A percentile compares a stretch with the other conserved stretches of the same genome.
These are phyloP conservation scores for Aegilops umbellulata DNA, from an alignment of 176 grass and related monocot species.

Conservation along the genomic window DNA sequence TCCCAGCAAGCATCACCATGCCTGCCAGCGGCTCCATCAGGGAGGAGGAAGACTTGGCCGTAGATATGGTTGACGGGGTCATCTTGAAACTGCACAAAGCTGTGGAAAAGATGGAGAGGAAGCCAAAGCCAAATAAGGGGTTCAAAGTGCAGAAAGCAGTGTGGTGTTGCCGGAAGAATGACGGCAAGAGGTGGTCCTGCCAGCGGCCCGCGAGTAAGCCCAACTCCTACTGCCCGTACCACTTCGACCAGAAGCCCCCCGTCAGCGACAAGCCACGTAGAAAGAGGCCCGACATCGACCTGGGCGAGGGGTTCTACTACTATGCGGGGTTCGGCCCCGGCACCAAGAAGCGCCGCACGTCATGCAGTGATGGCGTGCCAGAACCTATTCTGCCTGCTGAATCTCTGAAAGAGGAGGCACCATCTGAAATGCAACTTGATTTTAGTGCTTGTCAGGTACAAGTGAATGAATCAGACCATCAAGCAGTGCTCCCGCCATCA, in stretches of 20 bases:
- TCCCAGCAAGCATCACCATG: not conserved
- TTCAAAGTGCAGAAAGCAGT: too few species aligned
- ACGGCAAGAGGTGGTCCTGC: not conserved
- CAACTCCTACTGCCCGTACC: not conserved
- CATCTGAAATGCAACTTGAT: too few species aligned
- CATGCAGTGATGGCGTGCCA: not conserved
- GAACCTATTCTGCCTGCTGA: too few species aligned
- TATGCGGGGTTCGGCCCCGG: constrained; percentile 49
- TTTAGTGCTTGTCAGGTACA: too few species aligned
- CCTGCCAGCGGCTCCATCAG: not conserved
- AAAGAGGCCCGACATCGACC: not conserved
- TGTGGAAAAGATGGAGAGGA: not conserved
- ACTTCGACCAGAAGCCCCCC: not conserved
- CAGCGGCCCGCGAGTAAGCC: not conserved
- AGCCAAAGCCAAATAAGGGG: too few species aligned
- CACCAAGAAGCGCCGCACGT: constrained; percentile 41
- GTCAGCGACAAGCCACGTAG: not conserved
- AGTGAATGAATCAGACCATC: too few species aligned
- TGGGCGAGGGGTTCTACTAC: constrained; percentile 43
- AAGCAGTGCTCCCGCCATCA: too few species aligned
- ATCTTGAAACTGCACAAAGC: not conserved
- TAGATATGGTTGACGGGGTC: not conserved
- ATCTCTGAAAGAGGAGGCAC: too few species aligned
- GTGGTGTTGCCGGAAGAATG: too few species aligned
- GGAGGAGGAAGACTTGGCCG: not conserved